Conservation (phyloP, 768 basidiomycete species). For the Phlegmacium glaucopus region DNA sequence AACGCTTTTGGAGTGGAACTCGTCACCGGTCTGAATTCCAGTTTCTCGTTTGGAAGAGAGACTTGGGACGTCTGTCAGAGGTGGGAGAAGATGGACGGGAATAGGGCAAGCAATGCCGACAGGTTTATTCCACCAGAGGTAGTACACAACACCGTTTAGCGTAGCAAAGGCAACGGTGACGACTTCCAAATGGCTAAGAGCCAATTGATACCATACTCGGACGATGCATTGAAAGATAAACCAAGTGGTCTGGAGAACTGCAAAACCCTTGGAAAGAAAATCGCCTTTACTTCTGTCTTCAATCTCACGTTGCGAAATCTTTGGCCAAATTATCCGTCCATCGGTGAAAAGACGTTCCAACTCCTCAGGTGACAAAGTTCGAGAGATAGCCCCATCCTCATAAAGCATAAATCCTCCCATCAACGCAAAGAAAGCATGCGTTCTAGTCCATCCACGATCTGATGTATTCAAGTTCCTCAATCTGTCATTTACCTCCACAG, state of each 20-base stretch:
- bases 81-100: conserved; percentile 5
- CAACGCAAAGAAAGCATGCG: conserved; percentile 12
- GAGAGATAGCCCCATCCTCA: neutral
- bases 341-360: conserved; percentile 2
- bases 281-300: conserved; percentile 27
- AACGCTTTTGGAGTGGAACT: neutral
- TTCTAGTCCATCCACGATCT: conserved; percentile 7
- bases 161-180: conserved; percentile 30
- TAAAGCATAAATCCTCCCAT: conserved; percentile 14
- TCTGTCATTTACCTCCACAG: neutral
- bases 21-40: neutral
- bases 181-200: conserved; percentile 31
- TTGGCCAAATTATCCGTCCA: conserved; percentile 7
- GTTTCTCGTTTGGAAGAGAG: conserved; percentile 2
- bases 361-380: conserved; percentile 2
- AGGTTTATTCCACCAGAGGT: conserved; percentile 38
- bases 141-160: conserved; percentile 27
- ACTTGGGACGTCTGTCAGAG: too few relatives aligned
- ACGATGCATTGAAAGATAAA: conserved; percentile 28
- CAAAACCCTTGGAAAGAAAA: conserved; percentile 27
- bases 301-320: conserved; percentile 9
- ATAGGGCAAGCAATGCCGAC: conserved; percentile 20
- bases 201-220: conserved; percentile 18
- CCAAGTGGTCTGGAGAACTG: conserved; percentile 29
- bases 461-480: neutral